phyloP scores from a whole-genome alignment of 495 filamentous ascomycete genomes.

The Letharia columbiana region DNA sequence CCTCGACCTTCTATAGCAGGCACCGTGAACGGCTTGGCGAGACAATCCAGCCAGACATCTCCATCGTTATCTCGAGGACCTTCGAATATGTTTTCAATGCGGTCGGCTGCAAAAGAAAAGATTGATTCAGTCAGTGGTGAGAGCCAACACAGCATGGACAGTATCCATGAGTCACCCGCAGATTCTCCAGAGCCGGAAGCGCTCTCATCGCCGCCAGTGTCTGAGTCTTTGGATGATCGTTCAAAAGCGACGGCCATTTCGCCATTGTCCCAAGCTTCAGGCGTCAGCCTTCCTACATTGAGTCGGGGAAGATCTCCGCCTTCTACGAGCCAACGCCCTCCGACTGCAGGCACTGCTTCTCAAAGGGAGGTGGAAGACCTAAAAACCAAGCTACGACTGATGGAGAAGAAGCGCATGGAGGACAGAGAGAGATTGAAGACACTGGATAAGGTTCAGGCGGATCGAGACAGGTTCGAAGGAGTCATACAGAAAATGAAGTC shows the following conservation, averaged over 20 bases:
- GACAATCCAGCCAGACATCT: conserved; percentile 31
- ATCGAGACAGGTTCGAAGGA: conserved; percentile 75
- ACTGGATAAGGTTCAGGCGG: conserved; percentile 66
- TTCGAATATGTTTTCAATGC: conserved; percentile 36
- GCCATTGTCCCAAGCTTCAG: conserved; percentile 17
- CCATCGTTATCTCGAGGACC: conserved; percentile 26
- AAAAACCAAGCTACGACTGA: conserved; percentile 65
- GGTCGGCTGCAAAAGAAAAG: conserved; percentile 24
- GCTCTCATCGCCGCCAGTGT: conserved; percentile 12
- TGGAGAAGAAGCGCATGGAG: conserved; percentile 75
- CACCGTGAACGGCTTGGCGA: conserved; percentile 30
- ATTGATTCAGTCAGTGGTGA: conserved; percentile 19
- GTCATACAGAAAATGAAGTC: conserved; percentile 88
- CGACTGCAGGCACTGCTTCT: conserved; percentile 31
- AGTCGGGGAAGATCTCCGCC: conserved; percentile 23
- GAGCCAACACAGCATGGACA: conserved; percentile 31
- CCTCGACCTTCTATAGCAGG: conserved; percentile 38
- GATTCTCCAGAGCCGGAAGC: conserved; percentile 15
- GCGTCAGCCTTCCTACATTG: conserved; percentile 8
- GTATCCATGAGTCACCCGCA: conserved; percentile 23
- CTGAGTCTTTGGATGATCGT: conserved; percentile 9
- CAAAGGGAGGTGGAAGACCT: conserved; percentile 68
- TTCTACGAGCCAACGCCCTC: conserved; percentile 10
- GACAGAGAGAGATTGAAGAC: conserved; percentile 80
- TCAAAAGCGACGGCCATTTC: conserved; percentile 1